phyloP scores from a whole-genome alignment of 2,329 filamentous ascomycete genomes.

The Alternaria rosae region DNA sequence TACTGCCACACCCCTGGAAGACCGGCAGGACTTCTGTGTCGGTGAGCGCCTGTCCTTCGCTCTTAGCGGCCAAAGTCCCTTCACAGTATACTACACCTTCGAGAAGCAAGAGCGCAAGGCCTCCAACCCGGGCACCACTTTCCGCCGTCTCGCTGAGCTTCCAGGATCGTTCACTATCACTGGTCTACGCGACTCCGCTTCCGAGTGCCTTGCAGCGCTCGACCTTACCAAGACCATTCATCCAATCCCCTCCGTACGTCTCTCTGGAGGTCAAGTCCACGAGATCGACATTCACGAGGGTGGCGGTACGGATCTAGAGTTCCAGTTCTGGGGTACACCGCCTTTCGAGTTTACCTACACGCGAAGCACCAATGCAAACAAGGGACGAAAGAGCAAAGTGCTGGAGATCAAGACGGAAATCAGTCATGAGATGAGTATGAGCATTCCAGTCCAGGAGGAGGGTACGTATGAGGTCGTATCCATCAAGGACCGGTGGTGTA shows the following conservation, averaged over 20 bases:
- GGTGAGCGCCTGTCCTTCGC: conserved; percentile 94
- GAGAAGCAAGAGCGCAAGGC: conserved; percentile 80
- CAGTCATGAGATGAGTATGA: conserved; percentile 81
- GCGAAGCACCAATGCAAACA: conserved; percentile 82
- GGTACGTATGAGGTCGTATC: conserved; percentile 97
- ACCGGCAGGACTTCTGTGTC: conserved; percentile 88
- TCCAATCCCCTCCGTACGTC: conserved; percentile 87
- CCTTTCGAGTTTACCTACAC: conserved; percentile 99
- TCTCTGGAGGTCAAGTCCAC: conserved; percentile 81
- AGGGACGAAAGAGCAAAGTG: conserved; percentile 66
- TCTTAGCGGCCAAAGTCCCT: conserved; percentile 87
- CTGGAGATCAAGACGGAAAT: conserved; percentile 91
- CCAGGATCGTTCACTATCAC: conserved; percentile 90
- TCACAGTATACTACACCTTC: conserved; percentile 92
- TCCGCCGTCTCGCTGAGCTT: conserved; percentile 90
- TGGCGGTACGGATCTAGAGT: conserved; percentile 88
- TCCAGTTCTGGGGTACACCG: conserved; percentile 93
- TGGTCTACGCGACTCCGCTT: conserved; percentile 84
- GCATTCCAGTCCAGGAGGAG: conserved; percentile 86
- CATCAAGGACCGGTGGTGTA: conserved; percentile 92
- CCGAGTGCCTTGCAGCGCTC: conserved; percentile 82
- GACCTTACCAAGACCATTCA: conserved; percentile 85
- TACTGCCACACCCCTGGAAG: conserved; percentile 86
- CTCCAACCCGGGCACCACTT: conserved; percentile 78
- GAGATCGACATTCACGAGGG: conserved; percentile 96